Base-by-base conservation (phyloP, 2,329 filamentous ascomycete species). In the Meredithiella fracta region DNA sequence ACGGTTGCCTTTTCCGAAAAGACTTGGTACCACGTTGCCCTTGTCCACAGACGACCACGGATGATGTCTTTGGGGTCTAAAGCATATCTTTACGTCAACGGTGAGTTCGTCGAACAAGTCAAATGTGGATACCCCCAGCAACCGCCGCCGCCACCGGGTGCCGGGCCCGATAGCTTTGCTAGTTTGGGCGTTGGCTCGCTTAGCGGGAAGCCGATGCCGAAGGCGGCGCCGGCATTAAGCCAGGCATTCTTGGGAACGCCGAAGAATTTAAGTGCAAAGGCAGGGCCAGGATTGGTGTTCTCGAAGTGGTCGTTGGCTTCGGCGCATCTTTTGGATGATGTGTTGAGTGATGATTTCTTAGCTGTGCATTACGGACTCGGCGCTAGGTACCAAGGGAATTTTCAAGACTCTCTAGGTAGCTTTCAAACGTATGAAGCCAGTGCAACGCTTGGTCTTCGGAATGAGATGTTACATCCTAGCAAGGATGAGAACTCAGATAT, bases 371-470 rank as follows among this genome's bases (percentile, higher is more conserved):
- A 85, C 65, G 86, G 90, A 52, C 80, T 98, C 17, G 91, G 92
- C 0, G 85, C 89, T 23, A 81, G 88, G 51, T 98, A 98, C 63
- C 83, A 88, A 64, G 92, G 92, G 15, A 98, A 98, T 65, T 95
- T 94, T 62, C 92, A 98, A 68, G 92, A 98, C 65, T 92, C 88
- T 62, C 76, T 98, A 14, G 92, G 94, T 3, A 91, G 89, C 1
- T 94, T 98, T 64, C 89, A 97, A 65, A 98, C 94, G 0, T 98
- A 98, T 65, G 82, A 86, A 63, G 91, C 92, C 5, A 97, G 92
- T 1, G 91, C 92, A 6, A 83, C 86, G 55, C 72, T 98, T 40
- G 92, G 94, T 58, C 76, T 96, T 54, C 84, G 91, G 49, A 97
- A 97, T 63, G 92, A 98, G 65, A 80, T 89, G 53, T 75, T 94